These are phyloP conservation scores for Pichia ethanolica DNA, from an alignment of 805 yeast genomes.

Conservation along the genomic window DNA sequence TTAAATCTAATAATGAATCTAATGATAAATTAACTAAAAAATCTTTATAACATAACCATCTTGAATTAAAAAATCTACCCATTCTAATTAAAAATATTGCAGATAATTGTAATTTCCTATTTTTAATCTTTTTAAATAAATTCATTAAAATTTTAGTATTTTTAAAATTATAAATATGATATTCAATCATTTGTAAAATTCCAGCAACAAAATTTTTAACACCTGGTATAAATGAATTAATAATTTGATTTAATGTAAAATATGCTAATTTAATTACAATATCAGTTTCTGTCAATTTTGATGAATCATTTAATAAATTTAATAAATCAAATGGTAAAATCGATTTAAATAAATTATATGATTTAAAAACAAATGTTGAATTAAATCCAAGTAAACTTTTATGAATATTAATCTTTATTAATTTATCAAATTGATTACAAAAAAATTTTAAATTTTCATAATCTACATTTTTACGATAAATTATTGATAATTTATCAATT, in stretches of 20 bases:
- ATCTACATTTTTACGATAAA: not conserved
- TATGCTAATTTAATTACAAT: constrained; percentile 2
- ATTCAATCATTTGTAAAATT: not conserved
- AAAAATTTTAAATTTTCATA: constrained; percentile 9
- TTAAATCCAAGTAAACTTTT: constrained; percentile 6
- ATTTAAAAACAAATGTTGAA: constrained; percentile 6
- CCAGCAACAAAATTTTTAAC: not conserved
- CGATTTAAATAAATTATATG: constrained; percentile 9
- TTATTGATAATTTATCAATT: constrained; percentile 1
- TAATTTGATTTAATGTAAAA: not conserved
- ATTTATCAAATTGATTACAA: not conserved
- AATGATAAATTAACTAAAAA: not conserved
- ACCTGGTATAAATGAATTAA: constrained; percentile 7
- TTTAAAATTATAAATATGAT: not conserved
- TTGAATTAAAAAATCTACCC: constrained; percentile 2
- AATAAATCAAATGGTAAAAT: constrained; percentile 11
- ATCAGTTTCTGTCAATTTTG: not conserved
- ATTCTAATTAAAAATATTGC: constrained; percentile 7
- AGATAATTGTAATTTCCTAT: not conserved
- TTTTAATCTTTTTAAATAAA: not conserved
- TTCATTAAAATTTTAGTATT: not conserved
- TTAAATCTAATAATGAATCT: not conserved
- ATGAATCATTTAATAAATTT: not conserved
- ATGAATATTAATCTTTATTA: not conserved
- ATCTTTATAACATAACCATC: not conserved